Base-by-base conservation (phyloP, 2,329 filamentous ascomycete genomes). In the Pyricularia pennisetigena region DNA sequence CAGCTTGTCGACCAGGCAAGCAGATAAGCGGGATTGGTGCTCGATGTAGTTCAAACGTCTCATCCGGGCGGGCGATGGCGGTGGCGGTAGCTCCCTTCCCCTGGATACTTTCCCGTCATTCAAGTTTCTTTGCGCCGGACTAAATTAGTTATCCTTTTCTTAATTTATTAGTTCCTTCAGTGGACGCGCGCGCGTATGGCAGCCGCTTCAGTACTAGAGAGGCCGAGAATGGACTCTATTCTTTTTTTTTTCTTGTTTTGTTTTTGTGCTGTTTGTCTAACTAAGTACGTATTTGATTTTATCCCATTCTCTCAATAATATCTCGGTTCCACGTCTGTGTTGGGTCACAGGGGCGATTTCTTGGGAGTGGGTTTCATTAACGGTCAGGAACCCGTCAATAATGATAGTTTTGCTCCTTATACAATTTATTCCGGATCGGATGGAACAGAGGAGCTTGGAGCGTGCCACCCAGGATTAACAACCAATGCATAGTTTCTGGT, bases 301-400 rank as follows among this genome's bases (percentile, higher is more conserved):
- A 35, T 35, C n/a, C n/a, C n/a, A n/a, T 49, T 8, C 41, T 8
- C 41, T 49, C 2, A 49, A 49, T 49, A n/a, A n/a, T 49, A 49
- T 49, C 20, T 49, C 41, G 41, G 41, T 66, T 28, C 5, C 30
- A 23, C 64, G 32, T 54, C 64, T 20, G n/a, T 35, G 14, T 66
- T 54, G n/a, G 23, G 7, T 61, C 9, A n/a, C 57, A 61, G 57
- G n/a, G 23, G 23, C 32, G 26, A 28, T 69, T 67, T 64, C 57
- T 59, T 30, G 57, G 29, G 30, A 26, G 57, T 35, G 67, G 62
- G 68, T 65, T 70, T 67, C 62, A 69, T 67, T 54, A 28, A 63
- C 59, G 59, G 65, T 68, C 69, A 71, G 69, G 67, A 68, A 69
- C 69, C 64, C 68, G 64, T 68, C 49, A 54, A 62, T 26, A 67